Evolutionary conservation across 306 rosid species (phyloP), one percentile per base, ranked within the genome.

Genomic region (Sesbania bispinosa): DNA sequence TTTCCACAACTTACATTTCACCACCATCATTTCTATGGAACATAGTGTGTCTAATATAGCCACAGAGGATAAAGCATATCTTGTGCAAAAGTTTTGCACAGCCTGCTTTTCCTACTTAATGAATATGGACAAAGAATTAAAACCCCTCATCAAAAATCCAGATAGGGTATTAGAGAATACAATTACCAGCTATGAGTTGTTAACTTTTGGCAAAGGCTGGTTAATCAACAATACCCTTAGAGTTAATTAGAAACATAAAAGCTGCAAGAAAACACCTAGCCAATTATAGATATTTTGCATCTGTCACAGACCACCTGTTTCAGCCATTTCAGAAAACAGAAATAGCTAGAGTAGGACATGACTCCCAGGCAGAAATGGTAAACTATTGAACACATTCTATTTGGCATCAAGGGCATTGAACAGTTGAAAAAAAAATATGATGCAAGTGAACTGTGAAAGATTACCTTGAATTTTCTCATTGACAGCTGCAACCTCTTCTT

Each of bases 391-490:
- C 77, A 38, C 14, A n/a, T 62, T 82, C 73, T 62, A 83, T 85
- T 81, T 80, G 52, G 42, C 72, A 68, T 39, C 73, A 42, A 14
- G 26, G 27, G 71, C n/a, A n/a, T n/a, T n/a, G 33, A 59, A 20
- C 43, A 21, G 72, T 14, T 21, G 11, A 3, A 36, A 6, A 32
- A 62, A 15, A 16, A 43, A 52, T 55, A 43, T 13, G 35, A 51
- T 6, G 38, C 27, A 45, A 39, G 70, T 52, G 45, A 20, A 38
- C 26, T 3, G 33, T 8, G 55, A 55, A 67, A 18, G 15, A 29
- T 75, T 71, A 94, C 97, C 90, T 78, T 89, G 87, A 75, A 91
- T 57, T 79, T 88, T 94, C 82, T 87, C 81, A 76, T 86, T 89
- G 65, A 91, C 95, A 80, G 67, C 71, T 61, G 76, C 88, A 53